Base-by-base conservation (phyloP, 2,329 filamentous ascomycete genomes). In the Colletotrichum zoysiae region DNA sequence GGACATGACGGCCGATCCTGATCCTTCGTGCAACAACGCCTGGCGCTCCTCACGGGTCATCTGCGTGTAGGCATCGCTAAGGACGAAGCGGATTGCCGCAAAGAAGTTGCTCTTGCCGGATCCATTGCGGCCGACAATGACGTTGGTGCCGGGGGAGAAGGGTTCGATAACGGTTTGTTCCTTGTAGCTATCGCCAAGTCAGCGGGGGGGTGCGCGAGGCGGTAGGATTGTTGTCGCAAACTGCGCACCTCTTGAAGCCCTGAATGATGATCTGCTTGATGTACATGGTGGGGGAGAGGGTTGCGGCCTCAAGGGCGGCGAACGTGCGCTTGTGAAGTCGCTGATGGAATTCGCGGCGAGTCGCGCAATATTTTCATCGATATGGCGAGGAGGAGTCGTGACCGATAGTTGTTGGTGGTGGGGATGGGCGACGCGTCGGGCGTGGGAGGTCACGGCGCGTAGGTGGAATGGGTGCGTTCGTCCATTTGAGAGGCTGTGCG, bases 211-310 rank as follows among this genome's bases (percentile, higher is more conserved):
- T 11, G 14, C 78, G 74, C 78, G 78, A 70, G 77, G 74, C 16
- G 63, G 64, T 30, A 44, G n/a, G 58, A 44, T 60, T 50, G 46
- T 60, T 50, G 61, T 58, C 55, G 58, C 67, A 59, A 50, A 59
- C 55, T 23, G 69, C 83, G 76, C 83, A 97, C 95, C 95, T 98
- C 86, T 99, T 99, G 86, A 99, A 99, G 90, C 96, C 96, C 83
- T 99, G 96, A 81, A 99, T 98, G 83, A 98, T 98, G 82, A 98
- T 98, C 86, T 99, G 96, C 84, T 99, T 99, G 89, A 99, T 98
- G 86, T 97, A 96, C 95, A 98, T 97, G 80, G 78, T 86, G 78
- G 48, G 65, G 18, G 55, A 44, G 64, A 60, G 63, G 50, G 67
- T 61, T 56, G 67, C 71, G 38, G 67, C 71, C 67, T 64, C 61